These are phyloP conservation scores for Madurella mycetomatis DNA, from an alignment of 2,329 filamentous ascomycete genomes.

Conservation along the genomic window DNA sequence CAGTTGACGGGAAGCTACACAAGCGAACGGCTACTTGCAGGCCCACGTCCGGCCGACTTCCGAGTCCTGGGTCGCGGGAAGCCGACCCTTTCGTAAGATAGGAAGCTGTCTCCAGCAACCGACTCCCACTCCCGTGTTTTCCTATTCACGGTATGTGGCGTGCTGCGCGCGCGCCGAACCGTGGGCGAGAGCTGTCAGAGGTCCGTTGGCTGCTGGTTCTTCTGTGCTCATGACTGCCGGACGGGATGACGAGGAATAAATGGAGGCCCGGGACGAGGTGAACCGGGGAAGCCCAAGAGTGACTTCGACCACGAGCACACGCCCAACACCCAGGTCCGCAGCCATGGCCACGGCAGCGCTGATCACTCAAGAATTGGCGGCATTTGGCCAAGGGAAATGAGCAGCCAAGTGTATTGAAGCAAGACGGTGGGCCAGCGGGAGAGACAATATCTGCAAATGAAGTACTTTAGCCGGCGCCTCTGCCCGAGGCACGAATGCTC, in stretches of 20 bases:
- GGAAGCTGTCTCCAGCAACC: background rate
- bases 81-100: conserved; percentile 2
- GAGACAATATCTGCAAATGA: conserved; percentile 26
- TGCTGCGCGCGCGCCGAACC: background rate
- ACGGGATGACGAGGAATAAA: conserved; percentile 1
- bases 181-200: background rate
- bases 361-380: background rate
- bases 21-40: conserved; percentile 25
- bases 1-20: conserved; percentile 22
- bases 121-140: background rate
- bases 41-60: conserved; percentile 2
- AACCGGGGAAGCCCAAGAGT: conserved; percentile 20
- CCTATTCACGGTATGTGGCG: conserved; percentile 3
- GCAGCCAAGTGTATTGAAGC: background rate
- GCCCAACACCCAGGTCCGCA: background rate
- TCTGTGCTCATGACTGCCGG: background rate
- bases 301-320: conserved; percentile 1
- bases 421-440: conserved; percentile 14
- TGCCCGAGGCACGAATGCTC: conserved; percentile 1
- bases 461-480: conserved; percentile 24
- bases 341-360: background rate
- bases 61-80: conserved; percentile 4
- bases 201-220: background rate
- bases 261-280: background rate
- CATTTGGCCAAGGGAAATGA: conserved; percentile 11